Evolutionary conservation across 129 eudicot genomes (phyloP).

Genomic region (Cynara cardunculus): DNA sequence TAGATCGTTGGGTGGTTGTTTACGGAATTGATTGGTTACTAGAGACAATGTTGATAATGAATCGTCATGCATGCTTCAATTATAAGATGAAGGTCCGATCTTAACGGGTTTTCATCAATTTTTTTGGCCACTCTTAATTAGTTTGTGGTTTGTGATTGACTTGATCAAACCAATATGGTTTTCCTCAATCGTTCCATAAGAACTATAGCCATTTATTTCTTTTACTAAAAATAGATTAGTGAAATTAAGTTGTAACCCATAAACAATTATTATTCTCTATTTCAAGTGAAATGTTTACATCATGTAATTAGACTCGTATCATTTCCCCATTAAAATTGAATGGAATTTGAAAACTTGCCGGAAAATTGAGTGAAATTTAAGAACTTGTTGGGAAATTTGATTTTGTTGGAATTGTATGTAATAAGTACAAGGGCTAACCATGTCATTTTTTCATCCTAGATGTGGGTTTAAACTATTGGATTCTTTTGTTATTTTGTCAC

Average conservation of each 20-base stretch:
- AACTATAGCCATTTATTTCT: not conserved
- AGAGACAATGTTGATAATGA: conserved; percentile 26
- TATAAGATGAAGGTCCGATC: conserved; percentile 27
- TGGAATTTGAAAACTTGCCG: not conserved
- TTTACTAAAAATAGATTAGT: not conserved
- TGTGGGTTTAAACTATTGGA: not conserved
- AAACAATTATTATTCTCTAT: not conserved
- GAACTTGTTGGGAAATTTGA: not conserved
- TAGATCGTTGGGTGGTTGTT: not conserved
- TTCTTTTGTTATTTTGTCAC: too few species aligned
- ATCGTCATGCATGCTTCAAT: conserved; percentile 5
- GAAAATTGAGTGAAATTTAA: not conserved
- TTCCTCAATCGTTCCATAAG: not conserved
- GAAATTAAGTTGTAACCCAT: not conserved
- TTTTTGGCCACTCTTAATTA: conserved; percentile 9
- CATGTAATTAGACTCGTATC: not conserved
- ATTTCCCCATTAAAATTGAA: not conserved
- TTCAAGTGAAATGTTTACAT: not conserved
- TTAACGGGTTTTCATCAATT: conserved; percentile 23
- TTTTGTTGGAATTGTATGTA: not conserved
- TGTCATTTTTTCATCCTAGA: not conserved
- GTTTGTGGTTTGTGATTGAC: conserved; percentile 20
- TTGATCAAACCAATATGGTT: conserved; percentile 7
- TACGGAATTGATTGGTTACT: conserved; percentile 13
- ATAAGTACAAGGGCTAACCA: too few species aligned